phyloP scores from a whole-genome alignment of 1,284 basidiomycete genomes.

The Sanghuangporus sanghuang region DNA sequence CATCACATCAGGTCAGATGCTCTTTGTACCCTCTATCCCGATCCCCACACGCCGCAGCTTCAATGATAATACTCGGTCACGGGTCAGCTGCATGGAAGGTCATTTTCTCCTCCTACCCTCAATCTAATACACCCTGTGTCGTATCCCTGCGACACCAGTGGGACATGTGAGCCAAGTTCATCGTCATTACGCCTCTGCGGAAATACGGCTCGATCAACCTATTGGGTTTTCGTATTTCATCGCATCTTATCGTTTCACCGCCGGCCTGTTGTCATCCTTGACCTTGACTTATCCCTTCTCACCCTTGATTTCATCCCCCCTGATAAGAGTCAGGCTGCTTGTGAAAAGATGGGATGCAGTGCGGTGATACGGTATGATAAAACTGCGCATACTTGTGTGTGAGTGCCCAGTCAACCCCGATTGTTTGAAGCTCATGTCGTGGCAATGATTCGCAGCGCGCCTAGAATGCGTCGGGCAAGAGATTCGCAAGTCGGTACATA shows the following conservation, averaged over 20 bases:
- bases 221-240: not conserved
- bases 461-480: not conserved
- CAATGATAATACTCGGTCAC: not conserved
- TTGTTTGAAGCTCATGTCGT: not conserved
- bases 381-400: not conserved
- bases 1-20: not conserved
- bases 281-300: not conserved
- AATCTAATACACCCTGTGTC: not conserved
- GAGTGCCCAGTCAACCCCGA: not conserved
- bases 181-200: not conserved
- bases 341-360: not conserved
- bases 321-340: not conserved
- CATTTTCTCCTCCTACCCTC: not conserved
- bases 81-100: not conserved
- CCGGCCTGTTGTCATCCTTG: not conserved
- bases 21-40: not conserved
- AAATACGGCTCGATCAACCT: not conserved
- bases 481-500: not conserved
- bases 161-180: not conserved
- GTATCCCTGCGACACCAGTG: not conserved
- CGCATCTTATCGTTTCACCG: not conserved
- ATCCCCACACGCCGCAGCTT: not conserved
- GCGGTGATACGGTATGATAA: too few species aligned
- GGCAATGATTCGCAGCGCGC: not conserved
- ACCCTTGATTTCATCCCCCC: not conserved